Conservation (phyloP, 371 early-diverging fungal species). For the Rhizopus sp. region DNA sequence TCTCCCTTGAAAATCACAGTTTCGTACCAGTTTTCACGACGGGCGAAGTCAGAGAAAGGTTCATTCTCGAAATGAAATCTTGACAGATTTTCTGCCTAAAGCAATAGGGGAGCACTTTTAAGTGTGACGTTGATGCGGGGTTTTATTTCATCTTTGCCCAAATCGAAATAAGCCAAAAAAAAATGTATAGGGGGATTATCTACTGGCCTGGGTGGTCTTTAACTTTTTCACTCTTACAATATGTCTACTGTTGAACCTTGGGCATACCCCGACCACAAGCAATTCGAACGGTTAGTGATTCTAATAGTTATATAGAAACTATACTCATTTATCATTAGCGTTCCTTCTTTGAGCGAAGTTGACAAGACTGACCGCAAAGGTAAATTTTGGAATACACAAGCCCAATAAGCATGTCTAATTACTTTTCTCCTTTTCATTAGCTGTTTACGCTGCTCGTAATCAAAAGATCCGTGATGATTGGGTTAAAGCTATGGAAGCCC, state of each 20-base stretch:
- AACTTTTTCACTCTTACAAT: not conserved
- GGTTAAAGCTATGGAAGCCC: constrained; percentile 84
- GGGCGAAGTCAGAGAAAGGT: too few relatives aligned
- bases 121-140: too few relatives aligned
- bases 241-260: constrained; percentile 42
- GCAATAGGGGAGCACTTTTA: too few relatives aligned
- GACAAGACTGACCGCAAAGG: constrained; percentile 52
- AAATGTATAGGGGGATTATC: constrained; percentile 1
- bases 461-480: constrained; percentile 81
- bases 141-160: too few relatives aligned
- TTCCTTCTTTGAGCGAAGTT: constrained; percentile 51
- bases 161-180: not conserved
- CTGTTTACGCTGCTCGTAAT: constrained; percentile 73
- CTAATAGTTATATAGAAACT: not conserved
- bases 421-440: constrained; percentile 33
- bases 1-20: too few relatives aligned
- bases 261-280: constrained; percentile 53
- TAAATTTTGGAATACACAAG: constrained; percentile 12
- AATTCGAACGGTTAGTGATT: constrained; percentile 46
- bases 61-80: too few relatives aligned
- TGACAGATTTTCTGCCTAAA: too few relatives aligned
- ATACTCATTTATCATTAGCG: constrained; percentile 24
- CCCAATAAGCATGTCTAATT: not conserved
- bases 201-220: not conserved
- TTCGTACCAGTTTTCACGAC: too few relatives aligned